A percentile compares a stretch with the other conserved stretches of the same genome.
phyloP scores from a whole-genome alignment of 202 grass and related monocot genomes.

The Schoenoplectus triqueter region DNA sequence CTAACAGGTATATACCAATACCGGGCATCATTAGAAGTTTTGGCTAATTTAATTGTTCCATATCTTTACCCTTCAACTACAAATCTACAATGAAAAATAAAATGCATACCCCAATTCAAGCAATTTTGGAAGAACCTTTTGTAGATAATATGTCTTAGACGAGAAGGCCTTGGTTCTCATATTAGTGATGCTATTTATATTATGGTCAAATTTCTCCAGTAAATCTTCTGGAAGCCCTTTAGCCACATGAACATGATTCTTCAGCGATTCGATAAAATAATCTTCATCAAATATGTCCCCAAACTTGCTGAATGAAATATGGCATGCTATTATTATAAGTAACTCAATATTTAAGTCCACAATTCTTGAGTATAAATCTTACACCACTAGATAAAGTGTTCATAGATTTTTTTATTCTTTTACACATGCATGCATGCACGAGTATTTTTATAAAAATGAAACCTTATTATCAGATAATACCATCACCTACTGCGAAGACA shows the following conservation, averaged over 20 bases:
- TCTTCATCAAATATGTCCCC: conserved; percentile 87
- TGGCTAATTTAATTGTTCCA: background rate
- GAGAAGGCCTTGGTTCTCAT: conserved; percentile 97
- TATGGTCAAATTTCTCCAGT: conserved; percentile 64
- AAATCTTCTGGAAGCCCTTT: conserved; percentile 69
- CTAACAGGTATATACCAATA: background rate
- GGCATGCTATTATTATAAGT: background rate
- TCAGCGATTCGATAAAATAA: conserved; percentile 69
- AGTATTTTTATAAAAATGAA: background rate
- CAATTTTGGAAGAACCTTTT: conserved; percentile 81
- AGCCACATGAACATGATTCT: conserved; percentile 69
- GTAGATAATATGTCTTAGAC: conserved; percentile 67
- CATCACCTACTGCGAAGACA: background rate
- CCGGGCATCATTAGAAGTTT: background rate
- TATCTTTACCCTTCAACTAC: background rate
- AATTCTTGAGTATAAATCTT: background rate
- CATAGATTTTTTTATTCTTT: background rate
- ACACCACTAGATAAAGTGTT: background rate
- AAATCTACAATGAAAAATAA: conserved; percentile 4
- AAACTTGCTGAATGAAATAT: conserved; percentile 69
- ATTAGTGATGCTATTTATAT: conserved; percentile 83
- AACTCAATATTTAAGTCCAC: background rate
- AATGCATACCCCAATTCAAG: conserved; percentile 73
- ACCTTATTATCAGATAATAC: background rate
- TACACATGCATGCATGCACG: background rate